Evolutionary conservation across 2,329 filamentous ascomycete species (phyloP).

Genomic region (Golovinomyces cichoracearum): DNA sequence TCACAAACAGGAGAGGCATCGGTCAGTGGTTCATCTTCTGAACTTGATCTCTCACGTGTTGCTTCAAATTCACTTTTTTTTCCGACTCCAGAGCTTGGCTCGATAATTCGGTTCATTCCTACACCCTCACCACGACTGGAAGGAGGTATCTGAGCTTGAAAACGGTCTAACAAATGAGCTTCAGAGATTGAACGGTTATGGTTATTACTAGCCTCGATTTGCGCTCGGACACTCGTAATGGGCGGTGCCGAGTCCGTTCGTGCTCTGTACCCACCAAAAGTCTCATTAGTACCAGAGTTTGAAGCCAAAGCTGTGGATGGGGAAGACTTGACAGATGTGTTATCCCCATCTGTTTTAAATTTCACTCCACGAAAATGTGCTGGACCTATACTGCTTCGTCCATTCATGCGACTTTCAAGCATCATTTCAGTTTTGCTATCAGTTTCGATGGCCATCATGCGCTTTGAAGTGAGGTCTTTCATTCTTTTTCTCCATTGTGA

Average conservation of each 20-base stretch:
- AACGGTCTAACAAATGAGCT: constrained; percentile 10
- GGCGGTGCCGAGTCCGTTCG: constrained; percentile 28
- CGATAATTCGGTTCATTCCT: neutral
- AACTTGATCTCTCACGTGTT: constrained; percentile 28
- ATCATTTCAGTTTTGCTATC: constrained; percentile 18
- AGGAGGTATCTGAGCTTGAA: constrained; percentile 6
- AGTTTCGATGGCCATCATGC: constrained; percentile 39
- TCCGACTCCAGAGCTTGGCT: constrained; percentile 5
- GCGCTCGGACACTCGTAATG: constrained; percentile 7
- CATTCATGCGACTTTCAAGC: constrained; percentile 32
- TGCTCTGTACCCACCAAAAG: constrained; percentile 5
- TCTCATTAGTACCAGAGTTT: constrained; percentile 5
- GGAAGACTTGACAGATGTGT: constrained; percentile 24
- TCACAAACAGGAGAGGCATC: constrained; percentile 21
- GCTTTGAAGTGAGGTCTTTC: constrained; percentile 62
- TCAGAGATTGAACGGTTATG: constrained; percentile 15
- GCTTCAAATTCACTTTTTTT: constrained; percentile 21
- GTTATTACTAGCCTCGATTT: neutral
- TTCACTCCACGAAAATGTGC: constrained; percentile 29
- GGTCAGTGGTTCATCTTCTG: constrained; percentile 26
- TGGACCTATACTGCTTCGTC: constrained; percentile 27
- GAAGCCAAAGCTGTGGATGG: constrained; percentile 19
- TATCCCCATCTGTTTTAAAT: constrained; percentile 19
- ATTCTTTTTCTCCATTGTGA: constrained; percentile 69
- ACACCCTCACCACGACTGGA: constrained; percentile 7